Evolutionary conservation across 306 rosid genomes (phyloP), one percentile per base, ranked within the genome.

Genomic region (Rubus idaeus): DNA sequence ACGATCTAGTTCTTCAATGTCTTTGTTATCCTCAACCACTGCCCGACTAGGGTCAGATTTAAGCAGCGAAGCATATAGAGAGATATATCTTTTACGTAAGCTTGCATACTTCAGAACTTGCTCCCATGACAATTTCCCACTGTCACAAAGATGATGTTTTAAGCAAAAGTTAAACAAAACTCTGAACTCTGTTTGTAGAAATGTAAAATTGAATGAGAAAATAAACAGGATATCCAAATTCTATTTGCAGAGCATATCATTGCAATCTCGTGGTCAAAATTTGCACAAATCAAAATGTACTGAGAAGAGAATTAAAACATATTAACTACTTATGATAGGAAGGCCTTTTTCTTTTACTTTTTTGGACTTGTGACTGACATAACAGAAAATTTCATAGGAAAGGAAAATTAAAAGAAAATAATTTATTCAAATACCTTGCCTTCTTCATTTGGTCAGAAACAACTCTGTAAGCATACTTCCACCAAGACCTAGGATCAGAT

Each of bases 51-150:
- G 96, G 73, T 95, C 99, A 74, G 97, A 87, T 86, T 91, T 95
- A 57, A 95, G 97, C 66, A 89, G 85, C 13, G 96, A 88, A 81
- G 92, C 97, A 84, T 92, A 95, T 20, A 92, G 86, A 75, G 91
- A 83, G 50, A 95, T 83, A 72, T 95, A 95, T 90, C 83, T 88
- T 88, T 92, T 95, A 75, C 90, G 93, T 83, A 95, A 84, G 52
- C 87, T 87, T 71, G 97, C 89, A 75, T 87, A 90, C 91, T 84
- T 92, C 82, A 92, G 85, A 88, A 95, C 97, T 76, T 95, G 96
- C 78, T 92, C 96, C 99, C 97, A 95, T 30, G 99, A 86, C 93
- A 92, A 80, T 83, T 88, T 90, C 78, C 99, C 99, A 87, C 99
- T 95, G 96, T 83, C 81, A 86, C 62, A 78, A 82, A 67, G 42